Percentiles rank a stretch among this genome's conserved stretches.
phyloP scores from a whole-genome alignment of 495 filamentous ascomycete species.

The Filosporella fistucella region DNA sequence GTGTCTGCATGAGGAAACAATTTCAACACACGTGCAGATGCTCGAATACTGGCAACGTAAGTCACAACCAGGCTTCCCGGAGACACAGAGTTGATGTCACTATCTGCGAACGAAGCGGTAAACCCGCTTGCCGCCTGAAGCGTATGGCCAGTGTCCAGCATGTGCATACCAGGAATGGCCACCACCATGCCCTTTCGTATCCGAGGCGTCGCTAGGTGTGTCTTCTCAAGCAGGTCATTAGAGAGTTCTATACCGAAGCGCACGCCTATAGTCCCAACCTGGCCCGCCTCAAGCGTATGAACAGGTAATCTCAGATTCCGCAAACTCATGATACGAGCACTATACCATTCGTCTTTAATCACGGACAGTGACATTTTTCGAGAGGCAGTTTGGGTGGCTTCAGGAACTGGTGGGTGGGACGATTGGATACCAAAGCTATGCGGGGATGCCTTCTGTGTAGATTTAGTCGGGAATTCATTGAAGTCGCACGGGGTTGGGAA shows the following conservation, averaged over 20 bases:
- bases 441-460: slow-evolving; percentile 13
- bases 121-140: slow-evolving; percentile 54
- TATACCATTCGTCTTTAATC: slow-evolving; percentile 64
- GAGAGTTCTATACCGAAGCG: slow-evolving; percentile 42
- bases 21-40: slow-evolving; percentile 48
- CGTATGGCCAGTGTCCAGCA: slow-evolving; percentile 37
- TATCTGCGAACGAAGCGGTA: slow-evolving; percentile 40
- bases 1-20: slow-evolving; percentile 23
- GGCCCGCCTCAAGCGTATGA: slow-evolving; percentile 66
- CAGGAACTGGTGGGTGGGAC: slow-evolving; percentile 37
- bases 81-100: slow-evolving; percentile 31
- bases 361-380: slow-evolving; percentile 39
- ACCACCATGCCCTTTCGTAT: slow-evolving; percentile 86
- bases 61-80: slow-evolving; percentile 62
- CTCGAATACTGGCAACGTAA: slow-evolving; percentile 84
- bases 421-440: slow-evolving; percentile 21
- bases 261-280: slow-evolving; percentile 88
- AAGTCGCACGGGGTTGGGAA: slow-evolving; percentile 44
- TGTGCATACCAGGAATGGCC: slow-evolving; percentile 48
- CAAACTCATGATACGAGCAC: slow-evolving; percentile 75
- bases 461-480: slow-evolving; percentile 18
- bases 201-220: slow-evolving; percentile 29
- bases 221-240: slow-evolving; percentile 10
- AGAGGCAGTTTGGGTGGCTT: slow-evolving; percentile 35
- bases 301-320: slow-evolving; percentile 85